Evolutionary conservation across 2,329 filamentous ascomycete genomes (phyloP).

Genomic region (Xylariaceae sp.): DNA sequence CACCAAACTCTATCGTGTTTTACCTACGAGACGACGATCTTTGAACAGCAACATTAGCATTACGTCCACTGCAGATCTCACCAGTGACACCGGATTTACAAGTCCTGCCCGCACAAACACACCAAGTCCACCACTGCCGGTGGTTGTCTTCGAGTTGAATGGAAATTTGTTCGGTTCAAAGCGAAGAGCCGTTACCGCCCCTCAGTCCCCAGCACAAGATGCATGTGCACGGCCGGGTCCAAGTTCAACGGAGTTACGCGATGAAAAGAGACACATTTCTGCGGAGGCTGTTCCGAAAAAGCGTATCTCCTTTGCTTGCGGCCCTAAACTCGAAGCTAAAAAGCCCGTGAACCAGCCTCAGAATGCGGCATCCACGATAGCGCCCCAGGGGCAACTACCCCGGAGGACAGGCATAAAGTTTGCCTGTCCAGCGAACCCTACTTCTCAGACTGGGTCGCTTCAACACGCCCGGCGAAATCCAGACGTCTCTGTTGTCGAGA

Average conservation of each 20-base stretch:
- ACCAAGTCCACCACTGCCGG: slow-evolving; percentile 77
- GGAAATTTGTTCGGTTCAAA: slow-evolving; percentile 28
- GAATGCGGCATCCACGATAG: slow-evolving; percentile 30
- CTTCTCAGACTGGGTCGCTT: slow-evolving; percentile 39
- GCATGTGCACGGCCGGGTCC: slow-evolving; percentile 19
- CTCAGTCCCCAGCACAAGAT: slow-evolving; percentile 26
- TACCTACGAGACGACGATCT: slow-evolving; percentile 53
- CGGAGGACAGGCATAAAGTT: slow-evolving; percentile 69
- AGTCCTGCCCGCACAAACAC: slow-evolving; percentile 85
- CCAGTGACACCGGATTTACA: slow-evolving; percentile 88
- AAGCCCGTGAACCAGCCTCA: slow-evolving; percentile 40
- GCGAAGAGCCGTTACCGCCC: slow-evolving; percentile 29
- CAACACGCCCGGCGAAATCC: slow-evolving; percentile 29
- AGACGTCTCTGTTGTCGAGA: slow-evolving; percentile 7
- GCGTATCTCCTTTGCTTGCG: slow-evolving; percentile 89
- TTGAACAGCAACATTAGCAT: slow-evolving; percentile 76
- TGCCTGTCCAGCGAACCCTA: slow-evolving; percentile 59
- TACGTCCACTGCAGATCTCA: slow-evolving; percentile 82
- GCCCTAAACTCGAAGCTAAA: slow-evolving; percentile 53
- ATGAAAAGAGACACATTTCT: slow-evolving; percentile 47
- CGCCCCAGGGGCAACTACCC: slow-evolving; percentile 39
- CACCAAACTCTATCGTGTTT: slow-evolving; percentile 36
- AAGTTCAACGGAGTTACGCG: slow-evolving; percentile 13
- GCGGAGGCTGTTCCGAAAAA: slow-evolving; percentile 68
- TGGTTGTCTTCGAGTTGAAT: slow-evolving; percentile 46